These are phyloP conservation scores for Monilinia vaccinii-corymbosi DNA, from an alignment of 2,329 filamentous ascomycete species.

Conservation along the genomic window DNA sequence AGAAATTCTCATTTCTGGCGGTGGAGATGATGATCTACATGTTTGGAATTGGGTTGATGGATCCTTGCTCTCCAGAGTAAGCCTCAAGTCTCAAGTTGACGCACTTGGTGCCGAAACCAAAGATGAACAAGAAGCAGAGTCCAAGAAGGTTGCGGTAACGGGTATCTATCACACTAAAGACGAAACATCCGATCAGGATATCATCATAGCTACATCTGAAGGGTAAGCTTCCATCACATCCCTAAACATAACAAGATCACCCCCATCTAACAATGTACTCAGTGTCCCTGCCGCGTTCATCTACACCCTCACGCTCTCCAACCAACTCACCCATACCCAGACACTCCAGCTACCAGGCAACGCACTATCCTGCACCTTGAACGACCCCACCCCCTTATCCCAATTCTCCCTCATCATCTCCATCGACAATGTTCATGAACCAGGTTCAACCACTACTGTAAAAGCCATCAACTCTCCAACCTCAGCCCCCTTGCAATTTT, in stretches of 20 bases:
- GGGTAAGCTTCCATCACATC: slow-evolving; percentile 37
- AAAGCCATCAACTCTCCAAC: slow-evolving; percentile 9
- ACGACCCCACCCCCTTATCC: slow-evolving; percentile 19
- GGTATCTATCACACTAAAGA: slow-evolving; percentile 26
- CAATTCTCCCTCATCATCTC: slow-evolving; percentile 37
- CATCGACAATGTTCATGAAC: slow-evolving; percentile 43
- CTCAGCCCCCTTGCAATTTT: slow-evolving; percentile 12
- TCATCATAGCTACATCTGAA: slow-evolving; percentile 47
- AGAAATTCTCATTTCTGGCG: slow-evolving; percentile 71
- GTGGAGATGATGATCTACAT: slow-evolving; percentile 70
- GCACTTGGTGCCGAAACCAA: slow-evolving; percentile 5
- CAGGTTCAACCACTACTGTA: slow-evolving; percentile 38
- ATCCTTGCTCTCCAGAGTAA: slow-evolving; percentile 43
- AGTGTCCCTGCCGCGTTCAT: slow-evolving; percentile 56
- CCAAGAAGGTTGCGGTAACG: slow-evolving; percentile 31
- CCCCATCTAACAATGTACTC: slow-evolving; percentile 12
- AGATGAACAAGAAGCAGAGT: slow-evolving; percentile 5
- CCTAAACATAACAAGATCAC: not conserved
- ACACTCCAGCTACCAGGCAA: slow-evolving; percentile 54
- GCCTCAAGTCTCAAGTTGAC: slow-evolving; percentile 41
- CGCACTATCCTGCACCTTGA: slow-evolving; percentile 32
- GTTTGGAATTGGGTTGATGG: slow-evolving; percentile 67
- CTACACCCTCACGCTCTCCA: slow-evolving; percentile 45
- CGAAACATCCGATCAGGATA: slow-evolving; percentile 29
- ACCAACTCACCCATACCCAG: slow-evolving; percentile 39